Evolutionary conservation across 1,284 basidiomycete species (phyloP).

Genomic region (Afroboletus lepidellus): DNA sequence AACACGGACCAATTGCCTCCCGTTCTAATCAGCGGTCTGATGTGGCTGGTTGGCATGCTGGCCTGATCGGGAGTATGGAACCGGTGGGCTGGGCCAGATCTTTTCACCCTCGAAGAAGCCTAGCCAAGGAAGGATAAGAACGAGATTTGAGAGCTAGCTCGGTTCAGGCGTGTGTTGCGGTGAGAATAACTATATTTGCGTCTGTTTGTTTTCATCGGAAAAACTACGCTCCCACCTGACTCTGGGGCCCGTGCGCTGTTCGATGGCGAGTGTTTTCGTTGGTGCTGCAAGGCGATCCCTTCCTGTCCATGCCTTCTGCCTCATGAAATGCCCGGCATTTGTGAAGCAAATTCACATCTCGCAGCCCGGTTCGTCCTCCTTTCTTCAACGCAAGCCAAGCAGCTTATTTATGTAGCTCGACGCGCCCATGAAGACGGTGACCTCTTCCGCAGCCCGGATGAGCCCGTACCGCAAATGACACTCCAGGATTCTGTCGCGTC

Average conservation of each 20-base stretch:
- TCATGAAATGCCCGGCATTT: slow-evolving; percentile 4
- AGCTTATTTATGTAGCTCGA: slow-evolving; percentile 17
- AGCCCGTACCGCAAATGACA: not conserved
- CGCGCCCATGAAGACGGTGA: slow-evolving; percentile 4
- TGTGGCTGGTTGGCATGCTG: not conserved
- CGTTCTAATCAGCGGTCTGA: not conserved
- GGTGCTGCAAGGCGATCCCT: slow-evolving; percentile 12
- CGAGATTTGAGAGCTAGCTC: too few relatives aligned
- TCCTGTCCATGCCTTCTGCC: not conserved
- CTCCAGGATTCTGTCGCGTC: not conserved
- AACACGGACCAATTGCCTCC: not conserved
- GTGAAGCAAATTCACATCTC: slow-evolving; percentile 21
- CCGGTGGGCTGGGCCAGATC: not conserved
- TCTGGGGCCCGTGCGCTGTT: too few relatives aligned
- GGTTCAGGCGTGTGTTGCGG: too few relatives aligned
- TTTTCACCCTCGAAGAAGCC: not conserved
- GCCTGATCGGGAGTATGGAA: not conserved
- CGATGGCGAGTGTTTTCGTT: slow-evolving; percentile 20
- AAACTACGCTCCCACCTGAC: not conserved
- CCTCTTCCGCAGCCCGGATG: slow-evolving; percentile 10
- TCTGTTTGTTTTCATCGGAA: slow-evolving; percentile 16
- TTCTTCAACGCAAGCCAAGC: not conserved
- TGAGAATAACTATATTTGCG: slow-evolving; percentile 11
- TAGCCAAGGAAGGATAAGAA: not conserved
- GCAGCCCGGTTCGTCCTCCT: slow-evolving; percentile 17